phyloP scores from a whole-genome alignment of 768 basidiomycete species.

The Auricularia sp. region DNA sequence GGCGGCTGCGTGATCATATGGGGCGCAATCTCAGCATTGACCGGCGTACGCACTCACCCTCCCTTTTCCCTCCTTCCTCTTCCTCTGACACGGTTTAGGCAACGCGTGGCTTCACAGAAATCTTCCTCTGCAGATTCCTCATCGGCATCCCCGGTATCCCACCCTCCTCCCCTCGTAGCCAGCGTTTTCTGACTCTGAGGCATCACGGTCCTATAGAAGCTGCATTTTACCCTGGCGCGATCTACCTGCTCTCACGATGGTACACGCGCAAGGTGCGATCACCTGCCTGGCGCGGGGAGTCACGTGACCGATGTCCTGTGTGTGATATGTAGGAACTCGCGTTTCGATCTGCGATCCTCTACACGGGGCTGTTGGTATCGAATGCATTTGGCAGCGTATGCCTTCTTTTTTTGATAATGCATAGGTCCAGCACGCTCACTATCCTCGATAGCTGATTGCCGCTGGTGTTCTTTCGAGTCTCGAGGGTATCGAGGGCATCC shows the following conservation, averaged over 20 bases:
- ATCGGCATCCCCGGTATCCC: constrained; percentile 43
- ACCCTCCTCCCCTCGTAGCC: not conserved
- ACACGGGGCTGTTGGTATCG: constrained; percentile 48
- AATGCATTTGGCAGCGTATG: constrained; percentile 59
- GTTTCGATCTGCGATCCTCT: constrained; percentile 52
- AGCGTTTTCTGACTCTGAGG: not conserved
- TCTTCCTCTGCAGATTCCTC: constrained; percentile 48
- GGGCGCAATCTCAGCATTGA: constrained; percentile 54
- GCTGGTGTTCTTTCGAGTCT: constrained; percentile 64
- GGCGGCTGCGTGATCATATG: constrained; percentile 49
- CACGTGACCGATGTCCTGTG: too few relatives aligned
- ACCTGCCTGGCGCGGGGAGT: not conserved
- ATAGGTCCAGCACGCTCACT: not conserved
- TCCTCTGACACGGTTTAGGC: constrained; percentile 25
- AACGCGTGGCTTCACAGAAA: constrained; percentile 44
- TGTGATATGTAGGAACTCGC: too few relatives aligned
- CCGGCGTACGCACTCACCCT: constrained; percentile 33
- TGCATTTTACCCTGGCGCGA: constrained; percentile 54
- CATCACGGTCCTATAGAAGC: constrained; percentile 24
- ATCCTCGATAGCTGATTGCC: constrained; percentile 43
- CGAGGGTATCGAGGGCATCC: constrained; percentile 56
- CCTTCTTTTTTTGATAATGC: not conserved
- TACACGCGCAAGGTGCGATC: constrained; percentile 25
- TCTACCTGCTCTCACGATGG: constrained; percentile 30
- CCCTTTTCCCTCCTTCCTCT: not conserved